Conservation (phyloP, 257 asterid genomes). For the Anisodus acutangulus region DNA sequence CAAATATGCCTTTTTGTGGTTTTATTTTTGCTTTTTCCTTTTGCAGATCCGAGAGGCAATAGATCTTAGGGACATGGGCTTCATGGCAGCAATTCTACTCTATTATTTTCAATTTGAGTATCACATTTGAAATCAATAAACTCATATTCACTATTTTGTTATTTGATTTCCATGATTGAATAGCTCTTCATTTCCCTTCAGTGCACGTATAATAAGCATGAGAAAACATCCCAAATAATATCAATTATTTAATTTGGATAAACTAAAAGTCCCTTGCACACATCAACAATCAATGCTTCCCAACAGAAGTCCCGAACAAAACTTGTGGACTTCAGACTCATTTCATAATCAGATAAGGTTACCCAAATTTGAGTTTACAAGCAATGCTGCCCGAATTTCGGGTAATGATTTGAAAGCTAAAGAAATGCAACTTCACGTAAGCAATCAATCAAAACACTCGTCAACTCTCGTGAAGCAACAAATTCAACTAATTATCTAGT, state of each 20-base stretch:
- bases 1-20: too few relatives aligned
- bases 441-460: neutral
- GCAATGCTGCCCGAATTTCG: neutral
- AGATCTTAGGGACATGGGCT: neutral
- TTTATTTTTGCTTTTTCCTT: neutral
- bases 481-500: neutral
- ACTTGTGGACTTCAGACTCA: conserved; percentile 19
- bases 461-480: conserved; percentile 17
- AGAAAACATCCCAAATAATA: neutral
- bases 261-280: conserved; percentile 19
- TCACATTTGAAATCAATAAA: neutral
- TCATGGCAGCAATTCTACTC: neutral
- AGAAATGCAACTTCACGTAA: neutral
- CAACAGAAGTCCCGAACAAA: conserved; percentile 4
- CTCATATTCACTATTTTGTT: conserved; percentile 23
- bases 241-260: conserved; percentile 7
- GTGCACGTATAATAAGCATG: neutral
- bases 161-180: neutral
- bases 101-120: neutral
- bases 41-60: neutral
- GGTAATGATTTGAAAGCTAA: neutral
- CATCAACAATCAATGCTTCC: neutral
- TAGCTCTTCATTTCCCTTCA: neutral
- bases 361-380: conserved; percentile 13
- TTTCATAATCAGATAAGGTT: neutral